Base-by-base conservation (phyloP, 495 filamentous ascomycete species). In the Penicillium canariense region DNA sequence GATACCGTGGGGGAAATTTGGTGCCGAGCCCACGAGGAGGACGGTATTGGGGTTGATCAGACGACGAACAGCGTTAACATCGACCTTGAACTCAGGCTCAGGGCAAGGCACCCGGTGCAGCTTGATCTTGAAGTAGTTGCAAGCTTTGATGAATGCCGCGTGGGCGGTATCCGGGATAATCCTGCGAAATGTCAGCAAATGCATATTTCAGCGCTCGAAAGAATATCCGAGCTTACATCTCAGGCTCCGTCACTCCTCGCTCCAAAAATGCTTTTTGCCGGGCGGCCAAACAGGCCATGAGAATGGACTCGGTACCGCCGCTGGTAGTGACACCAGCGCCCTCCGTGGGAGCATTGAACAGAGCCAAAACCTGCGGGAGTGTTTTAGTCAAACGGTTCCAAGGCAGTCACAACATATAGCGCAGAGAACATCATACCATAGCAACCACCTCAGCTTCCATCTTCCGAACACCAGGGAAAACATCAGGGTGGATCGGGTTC, bases 401-500 rank as follows among this genome's bases (percentile, higher is more conserved):
- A 4, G 8, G 9, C n/a, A n/a, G 8, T 39, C 4, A 43, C 38
- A 40, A 26, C 43, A 39, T 15, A 30, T 40, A 11, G 20, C 9
- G 0, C 35, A 62, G 28, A 23, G 9, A 8, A 23, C 3, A 17
- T 14, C 66, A 57, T 72, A 85, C 90, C 94, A 99, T 99, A 51
- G 91, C 86, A 35, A 99, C 94, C 65, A 97, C 80, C 77, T 99
- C 94, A 26, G 94, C 93, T 74, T 99, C 94, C 94, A 99, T 99
- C 78, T 99, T 99, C 61, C 94, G 78, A 26, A 99, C 91, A 31
- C 92, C 94, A 36, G 94, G 94, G 74, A 99, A 99, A 32, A 97
- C 91, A 75, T 99, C 94, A 28, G 94, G 94, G 73, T 99, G 94
- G 59, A 99, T 88, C n/a, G 94, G 94, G 70, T 99, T 99, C n/a